Base-by-base conservation (phyloP, 1,139 yeast species). In the Hyphopichia fennica region DNA sequence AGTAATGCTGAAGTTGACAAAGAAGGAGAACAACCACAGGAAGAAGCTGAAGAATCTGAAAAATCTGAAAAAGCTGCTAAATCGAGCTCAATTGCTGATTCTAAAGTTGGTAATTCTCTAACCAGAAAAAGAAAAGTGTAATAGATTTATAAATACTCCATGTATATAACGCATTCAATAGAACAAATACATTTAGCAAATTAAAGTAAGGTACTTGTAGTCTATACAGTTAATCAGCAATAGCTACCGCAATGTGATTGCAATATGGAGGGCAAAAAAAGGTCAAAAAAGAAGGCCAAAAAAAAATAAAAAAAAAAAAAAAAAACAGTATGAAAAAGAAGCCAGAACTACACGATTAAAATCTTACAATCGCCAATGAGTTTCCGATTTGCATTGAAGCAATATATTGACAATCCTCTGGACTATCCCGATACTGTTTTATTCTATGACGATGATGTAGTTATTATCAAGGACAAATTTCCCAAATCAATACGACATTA, bases 401-500 rank as follows among this genome's bases (percentile, higher is more conserved):
- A 46, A 3, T 69, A 68, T 50, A 65, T 73, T 25, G 59, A 63
- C 13, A 35, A 62, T 27, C 74, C 77, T 1, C 47, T 52, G 4
- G 44, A 43, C 15, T 44, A 51, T 34, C 59, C 57, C 4, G 60
- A 58, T 4, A 45, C 54, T 2, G 58, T 64, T 1, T 47, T 82
- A 1, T 78, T 57, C 47, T 57, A 65, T 41, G 85, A 84, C 46
- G 76, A 74, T 0, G 61, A 75, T 19, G 83, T 73, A 10, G 76
- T 81, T 3, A 77, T 87, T 1, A 67, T 87, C 17, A 62, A 63
- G 37, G 95, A 87, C 57, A 58, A 58, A 38, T 87, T 67, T 55
- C 89, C 93, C 14, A 87, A 87, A 56, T 66, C 91, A 1, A 51
- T 65, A 14, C 65, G 79, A 20, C 96, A 87, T 56, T 72, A 74